Evolutionary conservation across 306 rosid species (phyloP), one percentile per base, ranked within the genome.

Genomic region (Cicer yamashitae): DNA sequence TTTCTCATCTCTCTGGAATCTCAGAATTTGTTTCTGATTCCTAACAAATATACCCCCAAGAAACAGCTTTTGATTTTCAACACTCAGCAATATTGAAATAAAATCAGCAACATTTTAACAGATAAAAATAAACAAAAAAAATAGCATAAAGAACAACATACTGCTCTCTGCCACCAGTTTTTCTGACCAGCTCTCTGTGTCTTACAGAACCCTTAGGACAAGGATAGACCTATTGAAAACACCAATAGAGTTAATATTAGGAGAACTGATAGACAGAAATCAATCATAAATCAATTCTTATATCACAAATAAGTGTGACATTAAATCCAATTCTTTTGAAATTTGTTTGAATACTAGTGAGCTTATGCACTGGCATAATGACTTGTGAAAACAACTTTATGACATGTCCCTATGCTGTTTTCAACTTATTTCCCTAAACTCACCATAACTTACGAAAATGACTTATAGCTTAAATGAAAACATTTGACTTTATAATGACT

Each of bases 181-280:
- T 81, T 75, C 86, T 87, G 70, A 93, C 98, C 77, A 86, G 82
- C 47, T 93, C 92, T 81, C 97, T 87, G 75, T 93, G 93, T 77
- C 93, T 88, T 73, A 83, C 52, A 34, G 98, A 93, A 73, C 97
- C 98, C 79, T 91, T 93, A 41, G 98, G 98, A 86, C 98, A 93
- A 79, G 98, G 98, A 84, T 84, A 93, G 72, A 93, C 96, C 98
- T 88, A 85, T 72, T 72, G 41, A 84, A 77, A 68, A 71, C 14
- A 46, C 71, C 81, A 58, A 77, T 30, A 74, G 45, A 59, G 62
- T 76, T 81, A 40, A 79, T 25, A 25, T 82, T 30, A 80, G 77
- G 77, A 67, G 39, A 44, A 20, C 45, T 37, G 61, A 63, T 63
- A 38, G 25, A 51, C 38, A 83, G 15, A 59, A 73, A 48, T 63